A percentile compares a stretch with the other conserved stretches of the same genome.
These are phyloP conservation scores for Tardiomyces blankii DNA, from an alignment of 1,139 yeast species.

Conservation along the genomic window DNA sequence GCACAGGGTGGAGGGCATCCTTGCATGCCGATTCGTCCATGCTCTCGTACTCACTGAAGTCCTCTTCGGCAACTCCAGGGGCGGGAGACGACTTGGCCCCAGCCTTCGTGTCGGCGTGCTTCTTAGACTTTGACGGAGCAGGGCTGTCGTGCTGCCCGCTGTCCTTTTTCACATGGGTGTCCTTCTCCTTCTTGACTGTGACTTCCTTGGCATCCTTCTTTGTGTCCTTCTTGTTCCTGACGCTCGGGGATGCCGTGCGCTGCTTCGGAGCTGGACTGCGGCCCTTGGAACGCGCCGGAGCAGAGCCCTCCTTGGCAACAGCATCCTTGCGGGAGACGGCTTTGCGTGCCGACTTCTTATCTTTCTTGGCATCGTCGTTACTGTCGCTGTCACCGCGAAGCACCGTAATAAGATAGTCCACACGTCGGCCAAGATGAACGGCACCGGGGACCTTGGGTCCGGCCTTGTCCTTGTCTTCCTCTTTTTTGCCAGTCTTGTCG, in stretches of 20 bases:
- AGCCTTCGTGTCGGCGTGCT: slow-evolving; percentile 9
- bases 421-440: slow-evolving; percentile 87
- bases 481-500: slow-evolving; percentile 2
- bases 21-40: slow-evolving; percentile 75
- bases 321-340: neutral
- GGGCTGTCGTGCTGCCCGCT: slow-evolving; percentile 1
- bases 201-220: neutral
- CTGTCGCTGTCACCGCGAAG: slow-evolving; percentile 37
- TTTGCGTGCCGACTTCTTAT: neutral
- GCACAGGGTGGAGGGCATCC: slow-evolving; percentile 55
- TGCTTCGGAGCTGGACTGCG: neutral
- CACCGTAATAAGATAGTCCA: slow-evolving; percentile 70
- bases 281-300: neutral
- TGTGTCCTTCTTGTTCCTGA: neutral
- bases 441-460: slow-evolving; percentile 77
- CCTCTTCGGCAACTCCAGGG: slow-evolving; percentile 26
- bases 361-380: slow-evolving; percentile 1
- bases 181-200: slow-evolving; percentile 2
- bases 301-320: neutral
- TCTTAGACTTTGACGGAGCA: slow-evolving; percentile 6
- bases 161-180: slow-evolving; percentile 2
- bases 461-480: slow-evolving; percentile 14
- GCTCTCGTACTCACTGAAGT: slow-evolving; percentile 56
- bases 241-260: neutral
- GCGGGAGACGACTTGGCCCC: slow-evolving; percentile 12